A percentile compares a stretch with the other conserved stretches of the same genome.
These are phyloP conservation scores for Pythium myriotylum DNA, from an alignment of 352 stramenopile species.

Conservation along the genomic window DNA sequence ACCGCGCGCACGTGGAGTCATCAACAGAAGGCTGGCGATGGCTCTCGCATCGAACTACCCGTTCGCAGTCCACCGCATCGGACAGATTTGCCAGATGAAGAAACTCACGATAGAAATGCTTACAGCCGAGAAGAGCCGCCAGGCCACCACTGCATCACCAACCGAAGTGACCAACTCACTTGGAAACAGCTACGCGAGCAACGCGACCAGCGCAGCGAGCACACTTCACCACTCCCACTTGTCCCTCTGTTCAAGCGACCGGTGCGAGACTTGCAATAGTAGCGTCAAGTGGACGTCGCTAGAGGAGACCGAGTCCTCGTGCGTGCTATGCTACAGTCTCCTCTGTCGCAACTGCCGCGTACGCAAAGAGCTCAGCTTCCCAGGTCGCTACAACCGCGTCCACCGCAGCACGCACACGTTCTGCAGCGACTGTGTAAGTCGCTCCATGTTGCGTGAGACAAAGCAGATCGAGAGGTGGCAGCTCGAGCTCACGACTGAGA, in stretches of 20 bases:
- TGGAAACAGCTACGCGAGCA: slow-evolving; percentile 10
- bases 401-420: slow-evolving; percentile 17
- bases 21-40: slow-evolving; percentile 37
- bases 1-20: slow-evolving; percentile 41
- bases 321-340: slow-evolving; percentile 3
- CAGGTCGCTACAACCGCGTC: slow-evolving; percentile 21
- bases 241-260: neutral
- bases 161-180: slow-evolving; percentile 11
- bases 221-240: neutral
- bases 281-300: neutral
- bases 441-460: neutral
- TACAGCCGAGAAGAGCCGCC: slow-evolving; percentile 16
- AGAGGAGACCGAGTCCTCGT: slow-evolving; percentile 1
- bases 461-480: neutral
- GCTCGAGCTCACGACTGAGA: neutral
- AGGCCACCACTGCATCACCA: neutral
- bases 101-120: slow-evolving; percentile 53
- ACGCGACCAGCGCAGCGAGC: slow-evolving; percentile 9
- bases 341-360: slow-evolving; percentile 18
- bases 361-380: slow-evolving; percentile 21
- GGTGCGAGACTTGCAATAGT: slow-evolving; percentile 4
- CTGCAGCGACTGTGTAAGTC: slow-evolving; percentile 11
- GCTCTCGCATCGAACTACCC: slow-evolving; percentile 39
- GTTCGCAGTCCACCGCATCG: slow-evolving; percentile 31
- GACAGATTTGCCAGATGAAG: slow-evolving; percentile 49